phyloP scores from a whole-genome alignment of 2,329 filamentous ascomycete genomes.

The Fusarium sp. region DNA sequence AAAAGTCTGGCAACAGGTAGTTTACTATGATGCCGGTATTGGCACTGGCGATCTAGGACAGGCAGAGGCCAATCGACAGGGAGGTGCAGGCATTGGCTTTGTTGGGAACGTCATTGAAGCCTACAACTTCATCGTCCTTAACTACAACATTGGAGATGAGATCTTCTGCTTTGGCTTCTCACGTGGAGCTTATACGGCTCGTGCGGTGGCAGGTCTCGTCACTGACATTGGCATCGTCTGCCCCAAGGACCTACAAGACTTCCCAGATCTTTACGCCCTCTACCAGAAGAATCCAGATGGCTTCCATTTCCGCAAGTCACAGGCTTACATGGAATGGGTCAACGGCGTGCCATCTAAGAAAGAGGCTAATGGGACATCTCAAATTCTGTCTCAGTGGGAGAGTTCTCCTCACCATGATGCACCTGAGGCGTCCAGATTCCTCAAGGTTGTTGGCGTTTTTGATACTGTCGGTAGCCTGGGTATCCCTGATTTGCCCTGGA shows the following conservation, averaged over 20 bases:
- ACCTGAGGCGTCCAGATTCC: constrained; percentile 32
- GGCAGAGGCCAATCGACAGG: constrained; percentile 32
- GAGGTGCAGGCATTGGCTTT: constrained; percentile 44
- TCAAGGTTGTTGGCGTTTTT: constrained; percentile 42
- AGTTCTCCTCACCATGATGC: constrained; percentile 38
- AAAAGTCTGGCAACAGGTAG: constrained; percentile 49
- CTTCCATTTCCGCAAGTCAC: constrained; percentile 35
- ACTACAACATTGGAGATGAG: constrained; percentile 47
- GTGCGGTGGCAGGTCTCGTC: constrained; percentile 47
- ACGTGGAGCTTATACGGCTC: constrained; percentile 52
- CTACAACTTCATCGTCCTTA: constrained; percentile 52
- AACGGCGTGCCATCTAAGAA: constrained; percentile 35
- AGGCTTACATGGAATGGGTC: constrained; percentile 40
- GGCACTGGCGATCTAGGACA: constrained; percentile 40
- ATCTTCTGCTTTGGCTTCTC: constrained; percentile 52
- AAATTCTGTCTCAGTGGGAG: constrained; percentile 24
- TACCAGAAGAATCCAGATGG: constrained; percentile 40
- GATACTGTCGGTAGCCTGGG: constrained; percentile 43
- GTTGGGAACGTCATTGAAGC: constrained; percentile 49
- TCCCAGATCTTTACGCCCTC: constrained; percentile 40
- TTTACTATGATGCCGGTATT: constrained; percentile 53
- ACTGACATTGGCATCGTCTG: constrained; percentile 44
- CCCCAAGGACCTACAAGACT: constrained; percentile 42
- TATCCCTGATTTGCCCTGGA: constrained; percentile 40
- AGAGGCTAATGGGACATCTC: constrained; percentile 15